Evolutionary conservation across 139 green algal species (phyloP), one percentile per base, ranked within the genome.

Genomic region (Coelastrella sp.): DNA sequence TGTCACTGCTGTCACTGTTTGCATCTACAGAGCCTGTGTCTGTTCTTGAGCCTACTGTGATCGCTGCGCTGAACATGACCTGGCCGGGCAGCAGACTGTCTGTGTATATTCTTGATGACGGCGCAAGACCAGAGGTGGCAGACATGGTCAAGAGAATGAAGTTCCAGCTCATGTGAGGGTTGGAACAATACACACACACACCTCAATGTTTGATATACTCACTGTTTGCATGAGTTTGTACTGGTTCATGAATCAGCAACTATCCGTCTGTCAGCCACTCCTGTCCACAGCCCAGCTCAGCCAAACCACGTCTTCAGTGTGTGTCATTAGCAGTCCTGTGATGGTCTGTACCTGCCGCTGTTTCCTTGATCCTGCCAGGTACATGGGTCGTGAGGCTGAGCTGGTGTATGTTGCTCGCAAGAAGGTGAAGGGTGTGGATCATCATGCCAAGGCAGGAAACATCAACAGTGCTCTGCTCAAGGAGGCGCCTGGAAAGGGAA

Each of bases 391-490:
- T 23, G 57, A 83, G 0, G 76, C 76, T 35, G 41, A 83, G 37
- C 2, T 83, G 2, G 25, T 83, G 34, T 64, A 83, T 25, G 4
- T 83, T 17, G 76, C 35, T 5, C 53, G 76, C 4, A 0, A 83
- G 9, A 83, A 83, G 76, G 53, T 71, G 30, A 43, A 51, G 2
- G 76, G 76, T 5, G 76, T 83, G 53, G 53, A 34, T 0, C 76
- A 83, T 40, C 76, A 83, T 21, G 51, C 30, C 76, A 83, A 83
- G 32, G 76, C 76, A 32, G 76, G 76, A 35, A 83, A 83, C 76
- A 83, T 83, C 76, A 83, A 83, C 76, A 83, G 35, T 27, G 76
- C 76, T 25, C 38, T 83, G 32, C 57, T 83, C 17, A 83, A 83
- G 25, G 76, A 83, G 57, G 17, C 32, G 25, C 76, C 76, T 5